phyloP scores from a whole-genome alignment of 2,329 filamentous ascomycete species.

The Torrubiellomyces zombiae region DNA sequence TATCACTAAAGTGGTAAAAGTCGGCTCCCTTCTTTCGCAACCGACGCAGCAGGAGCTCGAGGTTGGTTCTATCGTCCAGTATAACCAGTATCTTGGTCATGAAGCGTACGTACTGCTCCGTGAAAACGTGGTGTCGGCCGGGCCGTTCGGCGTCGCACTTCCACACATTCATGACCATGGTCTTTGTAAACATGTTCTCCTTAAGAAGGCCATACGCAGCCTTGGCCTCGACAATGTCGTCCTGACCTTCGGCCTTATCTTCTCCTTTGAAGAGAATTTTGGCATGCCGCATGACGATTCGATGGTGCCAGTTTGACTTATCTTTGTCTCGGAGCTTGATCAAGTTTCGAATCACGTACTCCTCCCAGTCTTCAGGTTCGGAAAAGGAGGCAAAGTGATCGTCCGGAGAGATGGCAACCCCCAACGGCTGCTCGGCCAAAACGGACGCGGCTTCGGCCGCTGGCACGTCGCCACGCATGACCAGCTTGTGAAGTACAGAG shows the following conservation, averaged over 20 bases:
- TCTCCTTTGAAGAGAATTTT: constrained; percentile 35
- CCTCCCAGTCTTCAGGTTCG: constrained; percentile 41
- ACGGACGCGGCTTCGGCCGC: constrained; percentile 32
- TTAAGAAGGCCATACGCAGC: constrained; percentile 65
- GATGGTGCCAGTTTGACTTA: constrained; percentile 90
- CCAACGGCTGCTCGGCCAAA: constrained; percentile 39
- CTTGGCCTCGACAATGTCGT: constrained; percentile 48
- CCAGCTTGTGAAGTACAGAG: constrained; percentile 66
- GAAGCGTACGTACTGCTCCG: constrained; percentile 69
- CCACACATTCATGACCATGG: constrained; percentile 90
- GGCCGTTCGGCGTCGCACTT: constrained; percentile 74
- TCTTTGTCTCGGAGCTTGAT: constrained; percentile 49
- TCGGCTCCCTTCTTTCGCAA: constrained; percentile 71
- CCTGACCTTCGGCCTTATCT: constrained; percentile 19
- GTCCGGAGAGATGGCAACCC: constrained; percentile 16
- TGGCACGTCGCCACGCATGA: constrained; percentile 33
- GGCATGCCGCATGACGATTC: constrained; percentile 64
- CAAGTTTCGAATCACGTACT: constrained; percentile 34
- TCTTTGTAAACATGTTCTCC: constrained; percentile 71
- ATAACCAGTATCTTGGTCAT: constrained; percentile 61
- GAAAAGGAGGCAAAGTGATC: constrained; percentile 18
- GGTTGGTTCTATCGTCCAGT: constrained; percentile 54
- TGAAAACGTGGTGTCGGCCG: constrained; percentile 84
- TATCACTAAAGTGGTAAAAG: constrained; percentile 44
- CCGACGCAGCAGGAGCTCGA: constrained; percentile 64